Conservation (phyloP, 495 filamentous ascomycete genomes). For the Lophiostoma macrostomum region DNA sequence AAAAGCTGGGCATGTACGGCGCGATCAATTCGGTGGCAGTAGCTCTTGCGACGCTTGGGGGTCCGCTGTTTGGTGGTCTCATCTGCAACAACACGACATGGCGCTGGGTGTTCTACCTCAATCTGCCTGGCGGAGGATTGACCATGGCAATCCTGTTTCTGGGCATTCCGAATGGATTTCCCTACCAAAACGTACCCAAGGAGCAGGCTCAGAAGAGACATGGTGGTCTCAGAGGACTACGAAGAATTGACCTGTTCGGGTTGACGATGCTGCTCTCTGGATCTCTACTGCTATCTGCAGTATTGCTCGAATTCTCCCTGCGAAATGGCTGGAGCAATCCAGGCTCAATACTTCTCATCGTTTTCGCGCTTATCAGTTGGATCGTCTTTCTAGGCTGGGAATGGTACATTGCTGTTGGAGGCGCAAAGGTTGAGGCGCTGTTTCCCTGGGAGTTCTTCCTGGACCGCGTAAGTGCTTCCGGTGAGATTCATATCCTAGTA, state of each 20-base stretch:
- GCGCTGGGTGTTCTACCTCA: conserved; percentile 47
- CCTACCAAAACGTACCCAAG: not conserved
- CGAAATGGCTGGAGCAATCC: conserved; percentile 7
- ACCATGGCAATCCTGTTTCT: conserved; percentile 11
- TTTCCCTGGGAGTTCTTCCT: conserved; percentile 25
- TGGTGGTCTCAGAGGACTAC: not conserved
- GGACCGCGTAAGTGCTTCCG: too few species aligned
- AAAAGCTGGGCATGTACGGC: conserved; percentile 40
- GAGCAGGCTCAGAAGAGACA: not conserved
- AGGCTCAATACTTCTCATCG: conserved; percentile 7
- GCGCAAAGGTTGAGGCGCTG: conserved; percentile 8
- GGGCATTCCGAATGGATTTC: conserved; percentile 15
- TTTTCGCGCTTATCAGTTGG: conserved; percentile 17
- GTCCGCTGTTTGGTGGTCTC: conserved; percentile 48
- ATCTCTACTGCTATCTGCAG: conserved; percentile 18
- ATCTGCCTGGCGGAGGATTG: conserved; percentile 10
- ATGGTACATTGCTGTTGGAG: conserved; percentile 9
- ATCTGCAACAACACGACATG: conserved; percentile 42
- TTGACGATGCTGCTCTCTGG: conserved; percentile 9
- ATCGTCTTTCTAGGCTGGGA: conserved; percentile 17
- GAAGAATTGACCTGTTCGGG: conserved; percentile 23
- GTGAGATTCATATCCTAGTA: too few species aligned
- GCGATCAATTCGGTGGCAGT: conserved; percentile 38
- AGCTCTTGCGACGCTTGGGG: conserved; percentile 43
- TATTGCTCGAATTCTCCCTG: conserved; percentile 17